These are phyloP conservation scores for Inga leiocalycina DNA, from an alignment of 306 rosid genomes.

Conservation along the genomic window DNA sequence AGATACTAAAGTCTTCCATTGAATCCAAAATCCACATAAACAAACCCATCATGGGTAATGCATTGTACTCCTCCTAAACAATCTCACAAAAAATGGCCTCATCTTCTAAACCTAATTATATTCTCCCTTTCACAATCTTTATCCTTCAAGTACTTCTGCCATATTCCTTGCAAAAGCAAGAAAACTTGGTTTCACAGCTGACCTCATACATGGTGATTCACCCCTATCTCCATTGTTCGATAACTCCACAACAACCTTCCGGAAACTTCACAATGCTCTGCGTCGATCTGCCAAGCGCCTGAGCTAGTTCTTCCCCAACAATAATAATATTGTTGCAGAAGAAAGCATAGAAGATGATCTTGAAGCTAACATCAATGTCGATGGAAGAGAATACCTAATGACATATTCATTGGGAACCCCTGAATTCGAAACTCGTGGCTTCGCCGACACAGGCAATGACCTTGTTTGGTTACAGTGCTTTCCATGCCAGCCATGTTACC, in stretches of 20 bases:
- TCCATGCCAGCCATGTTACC: neutral
- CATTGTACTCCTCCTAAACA: neutral
- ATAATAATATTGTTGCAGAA: no score
- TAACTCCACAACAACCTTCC: constrained; percentile 22
- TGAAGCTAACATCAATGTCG: no score
- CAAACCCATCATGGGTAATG: no score
- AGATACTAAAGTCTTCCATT: no score
- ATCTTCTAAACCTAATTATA: neutral
- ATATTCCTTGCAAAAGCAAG: neutral
- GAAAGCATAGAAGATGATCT: neutral
- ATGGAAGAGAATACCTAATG: neutral
- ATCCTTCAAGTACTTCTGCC: neutral
- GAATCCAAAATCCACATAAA: no score
- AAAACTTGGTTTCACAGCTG: neutral
- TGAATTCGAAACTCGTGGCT: neutral
- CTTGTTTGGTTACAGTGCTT: neutral
- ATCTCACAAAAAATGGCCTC: neutral
- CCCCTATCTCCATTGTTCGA: constrained; percentile 47
- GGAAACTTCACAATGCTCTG: neutral
- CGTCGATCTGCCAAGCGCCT: constrained; percentile 30
- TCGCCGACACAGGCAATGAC: neutral
- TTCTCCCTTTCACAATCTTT: neutral
- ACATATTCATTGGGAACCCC: neutral
- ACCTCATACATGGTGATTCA: constrained; percentile 48
- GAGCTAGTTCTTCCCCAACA: neutral